These are phyloP conservation scores for Aspergillus persii DNA, from an alignment of 2,329 filamentous ascomycete species.

Conservation along the genomic window DNA sequence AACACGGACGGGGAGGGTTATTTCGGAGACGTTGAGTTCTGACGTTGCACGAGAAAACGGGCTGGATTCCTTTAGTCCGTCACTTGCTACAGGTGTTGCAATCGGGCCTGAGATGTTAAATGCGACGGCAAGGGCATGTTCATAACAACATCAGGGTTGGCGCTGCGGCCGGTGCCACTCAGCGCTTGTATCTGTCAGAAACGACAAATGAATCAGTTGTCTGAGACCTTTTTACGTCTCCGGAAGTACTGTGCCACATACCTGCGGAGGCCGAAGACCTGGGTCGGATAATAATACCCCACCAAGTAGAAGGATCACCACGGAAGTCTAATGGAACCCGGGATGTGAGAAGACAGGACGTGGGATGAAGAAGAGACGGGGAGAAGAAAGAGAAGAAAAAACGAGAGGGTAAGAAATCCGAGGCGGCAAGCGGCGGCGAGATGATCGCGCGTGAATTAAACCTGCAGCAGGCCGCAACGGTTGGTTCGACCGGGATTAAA, in stretches of 20 bases:
- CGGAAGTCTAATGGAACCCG: neutral
- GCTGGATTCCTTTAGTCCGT: neutral
- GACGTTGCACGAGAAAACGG: neutral
- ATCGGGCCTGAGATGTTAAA: slow-evolving; percentile 7
- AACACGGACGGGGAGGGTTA: neutral
- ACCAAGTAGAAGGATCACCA: neutral
- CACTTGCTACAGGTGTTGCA: slow-evolving; percentile 1
- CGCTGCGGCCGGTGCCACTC: slow-evolving; percentile 32
- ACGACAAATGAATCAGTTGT: neutral
- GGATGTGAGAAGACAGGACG: neutral
- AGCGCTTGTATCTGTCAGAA: slow-evolving; percentile 21
- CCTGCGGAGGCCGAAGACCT: neutral
- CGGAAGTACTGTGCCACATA: neutral
- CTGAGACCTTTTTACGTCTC: neutral
- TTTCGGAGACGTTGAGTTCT: neutral
- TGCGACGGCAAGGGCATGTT: slow-evolving; percentile 28
- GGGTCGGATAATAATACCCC: neutral
- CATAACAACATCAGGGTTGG: slow-evolving; percentile 22
- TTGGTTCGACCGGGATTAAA: neutral
- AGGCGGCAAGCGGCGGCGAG: neutral
- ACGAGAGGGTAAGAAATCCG: neutral
- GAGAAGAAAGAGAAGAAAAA: neutral
- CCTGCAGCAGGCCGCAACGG: neutral
- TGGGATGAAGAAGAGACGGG: neutral
- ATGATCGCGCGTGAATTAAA: neutral